phyloP scores from a whole-genome alignment of 768 basidiomycete species.

The Lyophyllum shimeji region DNA sequence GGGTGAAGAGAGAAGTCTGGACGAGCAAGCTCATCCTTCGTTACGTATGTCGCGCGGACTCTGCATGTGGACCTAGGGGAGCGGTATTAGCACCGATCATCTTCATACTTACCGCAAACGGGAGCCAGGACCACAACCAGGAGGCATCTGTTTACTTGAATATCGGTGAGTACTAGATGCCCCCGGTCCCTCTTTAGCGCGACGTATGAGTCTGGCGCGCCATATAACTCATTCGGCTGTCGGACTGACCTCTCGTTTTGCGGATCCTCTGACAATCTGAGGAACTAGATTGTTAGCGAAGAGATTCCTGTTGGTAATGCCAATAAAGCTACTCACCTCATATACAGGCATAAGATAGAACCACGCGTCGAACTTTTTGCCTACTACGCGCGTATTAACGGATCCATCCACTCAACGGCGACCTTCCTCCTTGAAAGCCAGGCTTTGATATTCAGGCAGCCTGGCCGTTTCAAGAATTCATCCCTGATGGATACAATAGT shows the following conservation, averaged over 20 bases:
- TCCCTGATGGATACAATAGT: background rate
- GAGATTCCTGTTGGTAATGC: background rate
- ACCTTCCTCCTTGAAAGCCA: background rate
- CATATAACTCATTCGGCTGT: background rate
- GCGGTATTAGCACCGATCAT: too few relatives aligned
- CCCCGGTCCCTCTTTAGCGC: background rate
- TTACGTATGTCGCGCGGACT: background rate
- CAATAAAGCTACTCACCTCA: background rate
- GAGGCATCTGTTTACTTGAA: background rate
- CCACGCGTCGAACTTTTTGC: background rate
- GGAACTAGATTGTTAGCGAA: background rate
- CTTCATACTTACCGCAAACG: background rate
- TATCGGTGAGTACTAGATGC: background rate
- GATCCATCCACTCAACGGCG: background rate
- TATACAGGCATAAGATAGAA: background rate
- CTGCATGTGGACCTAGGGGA: background rate
- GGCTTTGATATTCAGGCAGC: background rate
- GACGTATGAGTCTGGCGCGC: background rate
- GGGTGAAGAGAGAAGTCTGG: background rate
- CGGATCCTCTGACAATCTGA: background rate
- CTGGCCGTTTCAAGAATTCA: background rate
- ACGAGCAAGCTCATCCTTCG: background rate
- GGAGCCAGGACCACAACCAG: background rate
- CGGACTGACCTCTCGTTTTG: background rate
- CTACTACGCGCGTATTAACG: background rate